Conservation (phyloP, 306 rosid species). For the Abrus pulchellus region DNA sequence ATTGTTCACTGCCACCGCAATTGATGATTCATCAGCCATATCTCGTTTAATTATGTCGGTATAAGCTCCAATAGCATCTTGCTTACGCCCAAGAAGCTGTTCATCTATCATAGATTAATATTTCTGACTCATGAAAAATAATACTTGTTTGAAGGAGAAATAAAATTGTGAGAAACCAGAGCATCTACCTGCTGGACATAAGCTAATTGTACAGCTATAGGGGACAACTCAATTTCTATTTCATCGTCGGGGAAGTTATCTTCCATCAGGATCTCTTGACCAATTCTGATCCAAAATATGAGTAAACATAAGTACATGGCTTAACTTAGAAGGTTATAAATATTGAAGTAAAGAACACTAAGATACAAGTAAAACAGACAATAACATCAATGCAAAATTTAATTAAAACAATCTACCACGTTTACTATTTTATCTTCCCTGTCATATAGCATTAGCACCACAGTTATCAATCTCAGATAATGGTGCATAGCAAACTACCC, state of each 20-base stretch:
- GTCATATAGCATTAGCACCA: neutral
- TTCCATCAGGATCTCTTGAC: constrained; percentile 83
- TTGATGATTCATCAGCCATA: constrained; percentile 83
- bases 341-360: constrained; percentile 26
- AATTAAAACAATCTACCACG: constrained; percentile 22
- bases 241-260: constrained; percentile 84
- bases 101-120: constrained; percentile 51
- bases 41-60: constrained; percentile 74
- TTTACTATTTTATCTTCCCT: neutral
- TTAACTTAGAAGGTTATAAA: constrained; percentile 13
- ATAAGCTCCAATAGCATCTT: constrained; percentile 82
- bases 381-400: neutral
- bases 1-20: constrained; percentile 94
- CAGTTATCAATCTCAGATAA: neutral
- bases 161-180: constrained; percentile 15
- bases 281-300: constrained; percentile 69
- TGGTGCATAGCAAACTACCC: too few relatives aligned
- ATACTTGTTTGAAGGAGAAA: constrained; percentile 35
- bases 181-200: constrained; percentile 86
- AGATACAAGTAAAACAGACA: constrained; percentile 10
- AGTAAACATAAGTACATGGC: constrained; percentile 42
- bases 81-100: constrained; percentile 85
- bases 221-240: constrained; percentile 87
- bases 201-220: constrained; percentile 93
- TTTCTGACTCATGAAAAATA: constrained; percentile 36